Conservation (phyloP, 2,329 filamentous ascomycete genomes). For the Akanthomyces muscarius region DNA sequence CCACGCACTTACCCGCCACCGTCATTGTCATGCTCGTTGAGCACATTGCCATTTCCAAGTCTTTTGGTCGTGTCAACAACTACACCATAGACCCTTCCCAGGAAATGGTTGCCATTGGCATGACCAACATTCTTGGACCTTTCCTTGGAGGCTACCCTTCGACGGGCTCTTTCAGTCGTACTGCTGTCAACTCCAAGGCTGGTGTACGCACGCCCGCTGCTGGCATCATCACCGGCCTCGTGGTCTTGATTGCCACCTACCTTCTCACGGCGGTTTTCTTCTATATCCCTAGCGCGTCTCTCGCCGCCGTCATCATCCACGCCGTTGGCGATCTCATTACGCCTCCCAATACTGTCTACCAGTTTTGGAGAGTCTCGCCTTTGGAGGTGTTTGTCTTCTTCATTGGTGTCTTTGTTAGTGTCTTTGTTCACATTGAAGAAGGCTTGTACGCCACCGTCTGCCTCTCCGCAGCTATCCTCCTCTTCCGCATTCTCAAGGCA, state of each 20-base stretch:
- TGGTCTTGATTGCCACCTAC: conserved; percentile 82
- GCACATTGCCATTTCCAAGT: conserved; percentile 80
- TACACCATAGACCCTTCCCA: conserved; percentile 78
- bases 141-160: conserved; percentile 82
- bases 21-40: conserved; percentile 77
- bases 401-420: conserved; percentile 74
- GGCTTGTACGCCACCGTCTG: conserved; percentile 80
- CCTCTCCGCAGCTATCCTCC: conserved; percentile 64
- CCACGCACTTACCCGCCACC: conserved; percentile 63
- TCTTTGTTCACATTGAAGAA: conserved; percentile 78
- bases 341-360: conserved; percentile 75
- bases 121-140: conserved; percentile 69
- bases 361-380: conserved; percentile 83
- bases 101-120: conserved; percentile 72
- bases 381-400: conserved; percentile 83
- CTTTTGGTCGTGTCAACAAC: conserved; percentile 76
- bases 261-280: conserved; percentile 79
- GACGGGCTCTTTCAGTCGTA: conserved; percentile 86
- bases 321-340: conserved; percentile 84
- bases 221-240: conserved; percentile 75
- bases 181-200: conserved; percentile 91
- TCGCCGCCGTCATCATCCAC: conserved; percentile 85
- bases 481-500: conserved; percentile 76
- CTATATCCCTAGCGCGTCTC: conserved; percentile 74
- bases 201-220: conserved; percentile 84